phyloP scores from a whole-genome alignment of 768 basidiomycete species.

The Boletus subparvulus region DNA sequence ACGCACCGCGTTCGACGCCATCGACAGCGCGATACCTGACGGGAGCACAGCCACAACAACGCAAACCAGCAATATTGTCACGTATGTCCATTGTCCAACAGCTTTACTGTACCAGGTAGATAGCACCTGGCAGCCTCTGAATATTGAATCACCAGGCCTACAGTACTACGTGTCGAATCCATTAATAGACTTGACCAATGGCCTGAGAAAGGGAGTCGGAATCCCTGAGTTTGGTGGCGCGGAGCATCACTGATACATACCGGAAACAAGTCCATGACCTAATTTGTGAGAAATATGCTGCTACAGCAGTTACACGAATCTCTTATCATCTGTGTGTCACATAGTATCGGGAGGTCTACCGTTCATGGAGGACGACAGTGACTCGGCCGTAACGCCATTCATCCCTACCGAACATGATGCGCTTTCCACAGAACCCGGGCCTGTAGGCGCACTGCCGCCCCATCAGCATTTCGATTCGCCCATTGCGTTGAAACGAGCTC shows the following conservation, averaged over 20 bases:
- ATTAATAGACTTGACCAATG: too few relatives aligned
- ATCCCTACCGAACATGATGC: constrained; percentile 22
- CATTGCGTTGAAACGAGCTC: constrained; percentile 8
- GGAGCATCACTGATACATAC: too few relatives aligned
- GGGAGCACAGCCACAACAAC: constrained; percentile 22
- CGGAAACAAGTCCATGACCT: background rate
- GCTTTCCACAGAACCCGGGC: background rate
- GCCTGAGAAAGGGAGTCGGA: too few relatives aligned
- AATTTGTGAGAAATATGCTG: background rate
- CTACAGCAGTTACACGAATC: background rate
- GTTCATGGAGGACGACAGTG: constrained; percentile 15
- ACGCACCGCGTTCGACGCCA: constrained; percentile 63
- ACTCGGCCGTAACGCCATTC: constrained; percentile 15
- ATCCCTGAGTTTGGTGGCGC: too few relatives aligned
- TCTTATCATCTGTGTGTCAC: background rate
- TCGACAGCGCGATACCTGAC: constrained; percentile 19
- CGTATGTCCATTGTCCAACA: too few relatives aligned
- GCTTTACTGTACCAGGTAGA: too few relatives aligned
- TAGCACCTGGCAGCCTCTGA: too few relatives aligned
- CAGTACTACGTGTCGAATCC: too few relatives aligned
- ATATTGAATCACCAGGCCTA: too few relatives aligned
- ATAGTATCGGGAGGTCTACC: background rate
- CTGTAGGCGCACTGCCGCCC: constrained; percentile 1
- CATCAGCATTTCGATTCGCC: constrained; percentile 9
- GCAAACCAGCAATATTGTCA: too few relatives aligned